Base-by-base conservation (phyloP, 129 eudicot species). In the Chrysanthemum makinoi region DNA sequence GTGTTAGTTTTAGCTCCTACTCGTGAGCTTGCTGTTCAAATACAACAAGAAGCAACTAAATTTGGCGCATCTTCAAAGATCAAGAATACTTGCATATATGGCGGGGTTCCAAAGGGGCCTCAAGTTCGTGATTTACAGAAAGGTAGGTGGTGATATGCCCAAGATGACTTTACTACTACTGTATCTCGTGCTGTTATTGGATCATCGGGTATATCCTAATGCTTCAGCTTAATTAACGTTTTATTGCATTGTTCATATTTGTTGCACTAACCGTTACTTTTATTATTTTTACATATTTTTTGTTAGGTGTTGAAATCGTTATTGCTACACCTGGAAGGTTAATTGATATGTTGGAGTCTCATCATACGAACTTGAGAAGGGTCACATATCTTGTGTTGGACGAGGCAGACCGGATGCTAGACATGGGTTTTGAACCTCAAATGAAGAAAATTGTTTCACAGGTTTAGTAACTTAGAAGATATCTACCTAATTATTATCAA, bases 41-140 rank as follows among this genome's bases (percentile, higher is more conserved):
- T 95, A 74, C 99, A 95, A 74, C 96, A 95, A 81, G 99, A 95
- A 78, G 96, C 99, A 56, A 82, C 95, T 28, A 95, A 95, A 80
- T 95, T 95, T 78, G 99, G 99, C 53, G 86, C 97, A 78, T 95
- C 99, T 10, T 95, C 99, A 76, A 90, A 85, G 89, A 86, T 95
- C 76, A 95, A 95, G 76, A 95, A 88, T 81, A 95, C 99, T 20
- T 95, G 99, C 96, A 84, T 95, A 53, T 95, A 95, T 78, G 99
- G 99, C 53, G 99, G 99, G 91, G 99, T 90, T 43, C 99, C 99
- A 10, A 95, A 95, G 80, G 99, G 99, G 47, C 99, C 99, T 74
- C 99, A 95, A 88, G 96, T 90, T 83, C 99, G 97, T 88, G 99
- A 95, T 90, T 96, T 95, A 72, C 99, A 95, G 99, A 95, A 95